Base-by-base conservation (phyloP, 257 asterid genomes). In the Haberlea rhodopensis region DNA sequence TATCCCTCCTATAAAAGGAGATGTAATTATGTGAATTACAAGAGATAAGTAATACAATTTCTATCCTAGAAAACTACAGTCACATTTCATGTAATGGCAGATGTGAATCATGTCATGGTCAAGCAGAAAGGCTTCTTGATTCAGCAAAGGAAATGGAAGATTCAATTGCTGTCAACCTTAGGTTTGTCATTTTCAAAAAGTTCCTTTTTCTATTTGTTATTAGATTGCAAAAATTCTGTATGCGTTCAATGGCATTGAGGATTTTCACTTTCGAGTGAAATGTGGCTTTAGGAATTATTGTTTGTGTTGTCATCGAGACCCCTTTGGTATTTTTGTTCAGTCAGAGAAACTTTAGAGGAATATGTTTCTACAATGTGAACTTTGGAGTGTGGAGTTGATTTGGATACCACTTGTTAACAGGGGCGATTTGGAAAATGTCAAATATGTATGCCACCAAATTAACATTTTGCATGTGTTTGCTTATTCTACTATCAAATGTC, bases 91-190 rank as follows among this genome's bases (percentile, higher is more conserved):
- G 54, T 25, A 46, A 67, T 37, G 71, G 72, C 88, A 92, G 99
- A 80, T 92, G 99, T 80, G 99, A 92, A 76, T 92, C 97, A 74
- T 92, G 97, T 71, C 96, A 92, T 70, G 99, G 97, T 76, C 99
- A 92, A 76, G 90, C 99, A 53, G 99, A 92, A 66, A 89, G 99
- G 83, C 96, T 92, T 74, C 97, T 92, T 58, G 96, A 92, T 80
- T 92, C 99, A 65, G 99, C 99, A 27, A 92, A 74, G 81, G 97
- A 92, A 79, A 92, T 92, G 99, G 99, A 92, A 80, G 99, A 92
- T 81, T 92, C 99, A 68, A 92, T 92, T 74, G 90, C 95, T 37
- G 99, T 92, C 49, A 92, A 92, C 83, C 87, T 92, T 64, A 92
- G 99, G 99, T 92, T 73, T 54, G 78, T 63, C 65, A 57, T 24